Evolutionary conservation across 192 early-diverging fungal species (phyloP).

Genomic region (Radiomyces spectabilis): DNA sequence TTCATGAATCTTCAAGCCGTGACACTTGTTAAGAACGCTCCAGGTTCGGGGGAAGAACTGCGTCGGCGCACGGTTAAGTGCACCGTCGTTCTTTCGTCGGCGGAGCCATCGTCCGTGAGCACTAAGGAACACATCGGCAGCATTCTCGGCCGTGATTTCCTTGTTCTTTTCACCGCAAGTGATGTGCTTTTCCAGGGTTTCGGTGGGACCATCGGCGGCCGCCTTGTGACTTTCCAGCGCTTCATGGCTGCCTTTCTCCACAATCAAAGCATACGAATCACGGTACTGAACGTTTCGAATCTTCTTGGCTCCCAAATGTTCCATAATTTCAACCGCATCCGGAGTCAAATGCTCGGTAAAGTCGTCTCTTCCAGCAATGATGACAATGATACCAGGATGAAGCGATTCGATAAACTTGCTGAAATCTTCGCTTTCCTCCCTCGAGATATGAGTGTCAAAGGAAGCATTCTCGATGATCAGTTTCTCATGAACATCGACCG

Average conservation of each 20-base stretch:
- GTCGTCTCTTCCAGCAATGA: conserved; percentile 63
- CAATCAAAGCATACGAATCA: conserved; percentile 81
- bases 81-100: conserved; percentile 77
- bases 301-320: conserved; percentile 49
- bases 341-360: conserved; percentile 59
- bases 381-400: conserved; percentile 57
- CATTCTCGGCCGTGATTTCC: conserved; percentile 36
- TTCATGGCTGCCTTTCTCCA: conserved; percentile 52
- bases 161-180: conserved; percentile 35
- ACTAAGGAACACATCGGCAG: conserved; percentile 36
- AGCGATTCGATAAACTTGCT: conserved; percentile 58
- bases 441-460: conserved; percentile 70
- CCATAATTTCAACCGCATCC: conserved; percentile 46
- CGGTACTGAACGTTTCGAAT: conserved; percentile 57
- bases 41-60: conserved; percentile 78
- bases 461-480: conserved; percentile 57
- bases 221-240: conserved; percentile 50
- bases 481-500: conserved; percentile 64
- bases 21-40: conserved; percentile 54
- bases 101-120: conserved; percentile 62
- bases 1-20: conserved; percentile 53
- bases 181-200: conserved; percentile 40
- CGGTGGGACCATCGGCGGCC: conserved; percentile 51
- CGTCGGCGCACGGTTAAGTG: conserved; percentile 70
- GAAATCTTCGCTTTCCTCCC: conserved; percentile 56